These are phyloP conservation scores for Cicer judaicum DNA, from an alignment of 306 rosid species.

Conservation along the genomic window DNA sequence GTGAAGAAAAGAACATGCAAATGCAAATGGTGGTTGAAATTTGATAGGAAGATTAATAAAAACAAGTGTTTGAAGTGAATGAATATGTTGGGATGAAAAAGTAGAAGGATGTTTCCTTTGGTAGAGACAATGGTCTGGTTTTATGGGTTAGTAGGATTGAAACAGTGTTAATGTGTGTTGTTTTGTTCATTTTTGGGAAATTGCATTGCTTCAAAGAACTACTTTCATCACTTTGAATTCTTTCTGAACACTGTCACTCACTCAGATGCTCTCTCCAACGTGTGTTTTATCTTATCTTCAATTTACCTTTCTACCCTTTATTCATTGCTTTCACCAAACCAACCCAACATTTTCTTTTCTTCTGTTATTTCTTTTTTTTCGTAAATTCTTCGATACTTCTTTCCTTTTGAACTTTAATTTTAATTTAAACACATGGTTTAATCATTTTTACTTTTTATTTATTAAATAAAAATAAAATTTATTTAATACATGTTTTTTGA, in stretches of 20 bases:
- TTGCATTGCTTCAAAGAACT: slow-evolving; percentile 15
- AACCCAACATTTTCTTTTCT: too few relatives aligned
- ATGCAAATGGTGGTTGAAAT: background rate
- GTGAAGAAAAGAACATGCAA: slow-evolving; percentile 37
- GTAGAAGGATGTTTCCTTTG: slow-evolving; percentile 58
- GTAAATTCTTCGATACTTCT: too few relatives aligned
- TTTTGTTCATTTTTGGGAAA: slow-evolving; percentile 50
- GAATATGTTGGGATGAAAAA: slow-evolving; percentile 38
- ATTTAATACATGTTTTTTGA: too few relatives aligned
- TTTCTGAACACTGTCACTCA: slow-evolving; percentile 49
- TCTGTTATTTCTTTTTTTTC: too few relatives aligned
- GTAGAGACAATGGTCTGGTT: slow-evolving; percentile 60
- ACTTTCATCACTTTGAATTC: slow-evolving; percentile 43
- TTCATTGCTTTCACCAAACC: background rate
- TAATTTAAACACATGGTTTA: too few relatives aligned
- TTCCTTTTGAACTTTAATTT: too few relatives aligned
- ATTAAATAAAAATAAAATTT: too few relatives aligned
- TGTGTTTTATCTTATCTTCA: background rate
- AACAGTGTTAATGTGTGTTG: slow-evolving; percentile 42
- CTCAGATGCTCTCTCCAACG: background rate
- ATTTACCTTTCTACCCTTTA: slow-evolving; percentile 6
- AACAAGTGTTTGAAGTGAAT: slow-evolving; percentile 26
- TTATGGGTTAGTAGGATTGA: slow-evolving; percentile 40
- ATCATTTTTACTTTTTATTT: too few relatives aligned
- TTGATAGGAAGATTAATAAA: background rate